Evolutionary conservation across 2,329 filamentous ascomycete genomes (phyloP).

Genomic region (Penicillium thymicola): DNA sequence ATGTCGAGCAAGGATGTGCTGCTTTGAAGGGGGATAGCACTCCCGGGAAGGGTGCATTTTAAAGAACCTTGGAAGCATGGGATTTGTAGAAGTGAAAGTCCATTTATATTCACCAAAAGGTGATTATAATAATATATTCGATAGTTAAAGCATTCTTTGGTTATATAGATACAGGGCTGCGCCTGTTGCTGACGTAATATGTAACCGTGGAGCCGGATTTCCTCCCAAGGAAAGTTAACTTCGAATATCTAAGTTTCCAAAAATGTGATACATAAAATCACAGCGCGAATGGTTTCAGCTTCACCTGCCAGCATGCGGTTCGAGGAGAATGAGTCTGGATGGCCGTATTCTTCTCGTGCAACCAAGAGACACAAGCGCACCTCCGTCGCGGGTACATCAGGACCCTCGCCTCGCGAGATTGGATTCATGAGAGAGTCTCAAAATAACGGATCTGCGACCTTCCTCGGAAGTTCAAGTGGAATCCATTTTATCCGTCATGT

Average conservation of each 20-base stretch:
- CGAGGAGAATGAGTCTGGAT: conserved; percentile 16
- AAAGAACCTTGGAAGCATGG: conserved; percentile 10
- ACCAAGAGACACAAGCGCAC: conserved; percentile 30
- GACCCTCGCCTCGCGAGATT: conserved; percentile 39
- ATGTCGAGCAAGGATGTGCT: conserved; percentile 22
- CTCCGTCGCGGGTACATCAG: conserved; percentile 11
- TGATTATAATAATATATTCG: background rate
- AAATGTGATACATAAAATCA: conserved; percentile 1
- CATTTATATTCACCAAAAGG: background rate
- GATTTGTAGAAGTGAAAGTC: background rate
- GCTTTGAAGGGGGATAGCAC: conserved; percentile 18
- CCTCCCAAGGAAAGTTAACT: background rate
- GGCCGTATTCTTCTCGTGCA: conserved; percentile 19
- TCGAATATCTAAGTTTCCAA: background rate
- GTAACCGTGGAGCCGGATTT: background rate
- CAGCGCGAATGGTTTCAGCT: conserved; percentile 13
- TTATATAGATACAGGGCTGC: background rate
- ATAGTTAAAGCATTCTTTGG: background rate
- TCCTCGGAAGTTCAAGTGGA: conserved; percentile 57
- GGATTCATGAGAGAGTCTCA: conserved; percentile 53
- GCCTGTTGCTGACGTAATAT: conserved; percentile 1
- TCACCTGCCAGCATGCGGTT: conserved; percentile 12
- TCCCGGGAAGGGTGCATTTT: conserved; percentile 26
- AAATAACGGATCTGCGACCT: conserved; percentile 49
- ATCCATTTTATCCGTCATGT: conserved; percentile 60